Conservation (phyloP, 768 basidiomycete species). For the Guyanaporus albipodus region DNA sequence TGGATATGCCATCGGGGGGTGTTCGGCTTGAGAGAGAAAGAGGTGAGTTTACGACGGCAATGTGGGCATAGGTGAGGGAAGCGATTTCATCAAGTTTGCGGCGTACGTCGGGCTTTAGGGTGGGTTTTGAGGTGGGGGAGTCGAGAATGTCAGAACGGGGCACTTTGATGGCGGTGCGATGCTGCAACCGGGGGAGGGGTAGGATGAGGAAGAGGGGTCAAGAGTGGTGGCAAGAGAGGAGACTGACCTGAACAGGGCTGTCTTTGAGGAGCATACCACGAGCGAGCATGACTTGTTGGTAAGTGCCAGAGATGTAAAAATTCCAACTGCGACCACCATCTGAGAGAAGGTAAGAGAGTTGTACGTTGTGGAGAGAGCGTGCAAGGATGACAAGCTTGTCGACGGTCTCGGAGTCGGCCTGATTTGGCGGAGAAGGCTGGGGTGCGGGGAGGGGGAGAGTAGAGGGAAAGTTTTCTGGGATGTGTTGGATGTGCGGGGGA, state of each 20-base stretch:
- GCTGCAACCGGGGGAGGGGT: slow-evolving; percentile 54
- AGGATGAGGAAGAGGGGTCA: slow-evolving; percentile 14
- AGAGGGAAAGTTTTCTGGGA: slow-evolving; percentile 30
- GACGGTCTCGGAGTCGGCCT: slow-evolving; percentile 67
- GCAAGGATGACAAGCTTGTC: slow-evolving; percentile 77
- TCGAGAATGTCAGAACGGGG: slow-evolving; percentile 92
- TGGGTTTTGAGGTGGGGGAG: slow-evolving; percentile 70
- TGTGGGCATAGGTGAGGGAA: slow-evolving; percentile 86
- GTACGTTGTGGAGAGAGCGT: slow-evolving; percentile 76
- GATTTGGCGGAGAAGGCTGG: slow-evolving; percentile 30
- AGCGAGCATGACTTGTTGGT: slow-evolving; percentile 90
- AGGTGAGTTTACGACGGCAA: slow-evolving; percentile 88
- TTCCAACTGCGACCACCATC: slow-evolving; percentile 75
- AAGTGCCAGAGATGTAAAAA: slow-evolving; percentile 85
- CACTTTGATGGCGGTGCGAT: slow-evolving; percentile 84
- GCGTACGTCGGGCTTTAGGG: slow-evolving; percentile 78
- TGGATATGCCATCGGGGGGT: slow-evolving; percentile 73
- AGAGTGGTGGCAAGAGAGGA: neutral
- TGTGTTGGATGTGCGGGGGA: slow-evolving; percentile 37
- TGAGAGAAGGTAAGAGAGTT: slow-evolving; percentile 72
- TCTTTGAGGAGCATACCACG: slow-evolving; percentile 88
- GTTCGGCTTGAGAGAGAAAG: slow-evolving; percentile 70
- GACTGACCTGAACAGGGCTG: slow-evolving; percentile 73
- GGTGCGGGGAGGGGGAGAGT: slow-evolving; percentile 38
- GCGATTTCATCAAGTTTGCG: slow-evolving; percentile 92